Percentiles rank a stretch among this genome's conserved stretches.
These are phyloP conservation scores for Eremothecium coryli DNA, from an alignment of 1,139 yeast genomes.

Conservation along the genomic window DNA sequence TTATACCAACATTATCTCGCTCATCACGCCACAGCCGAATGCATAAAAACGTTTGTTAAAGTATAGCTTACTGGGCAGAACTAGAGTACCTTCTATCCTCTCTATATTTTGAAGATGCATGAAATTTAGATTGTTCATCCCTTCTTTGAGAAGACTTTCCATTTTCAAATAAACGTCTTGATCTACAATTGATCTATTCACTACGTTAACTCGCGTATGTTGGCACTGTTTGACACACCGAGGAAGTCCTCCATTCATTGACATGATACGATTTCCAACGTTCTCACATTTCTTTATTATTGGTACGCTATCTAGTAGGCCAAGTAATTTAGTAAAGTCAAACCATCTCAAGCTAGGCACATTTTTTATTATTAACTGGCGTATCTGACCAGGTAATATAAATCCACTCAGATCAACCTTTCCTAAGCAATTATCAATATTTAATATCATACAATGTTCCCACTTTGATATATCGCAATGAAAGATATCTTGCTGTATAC, in stretches of 20 bases:
- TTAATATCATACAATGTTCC: conserved; percentile 20
- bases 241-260: no score
- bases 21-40: no score
- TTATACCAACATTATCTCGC: no score
- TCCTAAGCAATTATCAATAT: conserved; percentile 12
- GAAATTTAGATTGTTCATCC: conserved; percentile 11
- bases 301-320: background rate
- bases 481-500: conserved; percentile 11
- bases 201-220: no score
- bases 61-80: conserved; percentile 18
- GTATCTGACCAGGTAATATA: conserved; percentile 19
- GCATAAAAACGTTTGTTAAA: conserved; percentile 13
- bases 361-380: conserved; percentile 14
- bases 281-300: background rate
- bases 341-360: conserved; percentile 21
- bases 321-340: conserved; percentile 11
- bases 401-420: conserved; percentile 20
- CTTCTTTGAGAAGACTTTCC: background rate
- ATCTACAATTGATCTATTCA: background rate
- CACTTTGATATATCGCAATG: conserved; percentile 21
- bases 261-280: background rate
- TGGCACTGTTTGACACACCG: no score
- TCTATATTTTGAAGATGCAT: conserved; percentile 14
- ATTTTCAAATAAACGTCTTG: conserved; percentile 1
- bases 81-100: conserved; percentile 10